A percentile compares a stretch with the other conserved stretches of the same genome.
Conservation (phyloP, 441 rosid species). For the Bruguiera hainesii region DNA sequence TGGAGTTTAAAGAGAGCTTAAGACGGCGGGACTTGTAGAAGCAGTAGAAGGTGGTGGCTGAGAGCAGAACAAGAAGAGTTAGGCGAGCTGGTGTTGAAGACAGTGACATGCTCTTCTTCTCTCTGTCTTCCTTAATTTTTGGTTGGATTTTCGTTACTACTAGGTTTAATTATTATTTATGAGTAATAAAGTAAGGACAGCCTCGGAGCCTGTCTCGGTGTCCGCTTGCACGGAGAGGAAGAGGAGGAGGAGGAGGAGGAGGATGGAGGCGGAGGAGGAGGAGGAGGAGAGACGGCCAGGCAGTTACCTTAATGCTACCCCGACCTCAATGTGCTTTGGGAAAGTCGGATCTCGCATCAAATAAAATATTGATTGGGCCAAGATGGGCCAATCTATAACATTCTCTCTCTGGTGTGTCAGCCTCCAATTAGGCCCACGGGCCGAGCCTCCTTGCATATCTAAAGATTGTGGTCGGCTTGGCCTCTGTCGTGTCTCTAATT, state of each 20-base stretch:
- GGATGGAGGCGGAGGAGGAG: background rate
- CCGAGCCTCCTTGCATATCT: too few relatives aligned
- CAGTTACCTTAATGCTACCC: too few relatives aligned
- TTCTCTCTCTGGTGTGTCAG: too few relatives aligned
- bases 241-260: background rate
- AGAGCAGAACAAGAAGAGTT: constrained; percentile 66
- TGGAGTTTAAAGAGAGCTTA: constrained; percentile 35
- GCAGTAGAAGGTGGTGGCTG: constrained; percentile 77
- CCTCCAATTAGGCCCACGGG: too few relatives aligned
- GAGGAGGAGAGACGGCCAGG: background rate
- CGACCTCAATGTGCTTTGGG: too few relatives aligned
- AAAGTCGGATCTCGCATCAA: too few relatives aligned
- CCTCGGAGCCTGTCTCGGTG: too few relatives aligned
- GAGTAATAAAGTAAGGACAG: background rate
- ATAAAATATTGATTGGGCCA: too few relatives aligned
- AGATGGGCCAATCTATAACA: too few relatives aligned
- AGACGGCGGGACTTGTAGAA: constrained; percentile 71
- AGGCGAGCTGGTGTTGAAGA: constrained; percentile 53
- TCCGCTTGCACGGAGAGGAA: background rate
- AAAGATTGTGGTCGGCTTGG: background rate
- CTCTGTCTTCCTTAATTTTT: too few relatives aligned
- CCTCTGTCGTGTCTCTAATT: too few relatives aligned
- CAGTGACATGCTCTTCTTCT: constrained; percentile 27
- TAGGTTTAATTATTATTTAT: background rate
- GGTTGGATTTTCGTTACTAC: background rate